Conservation (phyloP, 2,329 filamentous ascomycete genomes). For the Septoria petroselini region DNA sequence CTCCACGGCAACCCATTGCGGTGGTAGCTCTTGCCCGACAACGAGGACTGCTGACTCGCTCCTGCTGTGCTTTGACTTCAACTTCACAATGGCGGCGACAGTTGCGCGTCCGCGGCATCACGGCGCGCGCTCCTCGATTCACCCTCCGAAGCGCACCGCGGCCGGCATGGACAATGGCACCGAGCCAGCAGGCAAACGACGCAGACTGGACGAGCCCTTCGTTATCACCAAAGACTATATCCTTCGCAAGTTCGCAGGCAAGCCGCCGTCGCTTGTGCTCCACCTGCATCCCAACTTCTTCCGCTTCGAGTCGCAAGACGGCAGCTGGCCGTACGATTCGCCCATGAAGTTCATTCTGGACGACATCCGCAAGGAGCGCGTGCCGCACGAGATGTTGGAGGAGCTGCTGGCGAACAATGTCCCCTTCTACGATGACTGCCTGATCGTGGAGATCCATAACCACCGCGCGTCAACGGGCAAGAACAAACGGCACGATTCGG, state of each 20-base stretch:
- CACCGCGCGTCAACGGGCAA: constrained; percentile 65
- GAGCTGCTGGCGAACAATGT: constrained; percentile 70
- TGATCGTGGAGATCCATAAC: constrained; percentile 93
- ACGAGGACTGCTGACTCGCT: too few species aligned
- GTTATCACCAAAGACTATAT: constrained; percentile 75
- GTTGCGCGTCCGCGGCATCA: too few species aligned
- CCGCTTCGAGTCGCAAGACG: constrained; percentile 88
- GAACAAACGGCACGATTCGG: constrained; percentile 45
- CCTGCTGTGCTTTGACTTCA: too few species aligned
- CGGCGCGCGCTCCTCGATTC: too few species aligned
- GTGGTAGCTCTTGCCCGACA: too few species aligned
- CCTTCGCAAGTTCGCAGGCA: constrained; percentile 71
- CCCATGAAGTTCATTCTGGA: constrained; percentile 81
- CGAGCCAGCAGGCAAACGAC: constrained; percentile 29
- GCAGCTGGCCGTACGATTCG: constrained; percentile 86
- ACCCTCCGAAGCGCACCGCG: constrained; percentile 31
- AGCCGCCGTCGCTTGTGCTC: constrained; percentile 76
- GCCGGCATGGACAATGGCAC: constrained; percentile 28
- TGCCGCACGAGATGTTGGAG: constrained; percentile 85
- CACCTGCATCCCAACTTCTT: constrained; percentile 85
- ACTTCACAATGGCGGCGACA: too few species aligned
- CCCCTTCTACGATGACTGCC: constrained; percentile 84
- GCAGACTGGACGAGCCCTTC: constrained; percentile 35
- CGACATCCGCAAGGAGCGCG: constrained; percentile 69
- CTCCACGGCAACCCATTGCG: too few species aligned